Evolutionary conservation across 768 basidiomycete genomes (phyloP), one percentile per base, ranked within the genome.

Genomic region (Collybia sordida): DNA sequence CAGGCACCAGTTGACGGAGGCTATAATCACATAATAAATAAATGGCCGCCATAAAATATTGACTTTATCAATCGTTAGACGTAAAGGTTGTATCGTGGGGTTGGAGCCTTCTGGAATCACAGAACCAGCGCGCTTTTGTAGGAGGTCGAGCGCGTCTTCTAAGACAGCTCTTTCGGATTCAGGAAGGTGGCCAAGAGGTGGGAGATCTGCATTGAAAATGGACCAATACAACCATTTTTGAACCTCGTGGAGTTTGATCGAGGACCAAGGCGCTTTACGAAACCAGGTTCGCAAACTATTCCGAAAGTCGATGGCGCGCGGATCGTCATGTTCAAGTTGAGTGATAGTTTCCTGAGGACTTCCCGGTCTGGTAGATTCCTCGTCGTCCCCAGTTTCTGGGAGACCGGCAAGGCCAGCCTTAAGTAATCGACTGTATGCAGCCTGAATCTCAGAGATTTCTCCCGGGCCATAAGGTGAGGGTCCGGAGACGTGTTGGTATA

Each of bases 201-300:
- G 84, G 25, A 89, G 71, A 34, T 82, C 73, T 4, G 78, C 72
- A 60, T 87, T 87, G 66, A 85, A 94, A 59, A 89, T 84, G 19
- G 82, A 78, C 92, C 93, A 95, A 49, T 90, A 84, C 24, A 96
- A 70, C 88, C 91, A 95, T 51, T 79, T 72, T 36, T 75, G 75
- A 49, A 91, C 69, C 62, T 92, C 81, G 34, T 78, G 70, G 15
- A 72, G 74, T 38, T 74, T 81, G 50, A 96, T 78, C 11, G 78
- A 72, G 0, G 85, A 85, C 88, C 89, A 96, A 0, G 84, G 81
- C 14, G 76, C 81, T 56, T 81, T 83, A 49, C 78, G 70, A 64
- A 95, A 95, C 91, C 91, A 88, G 17, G 82, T 86, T 59, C 86
- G 75, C 43, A 90, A 70, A 55, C 70, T 72, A 58, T 84, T 80